Conservation (phyloP, 192 early-diverging fungal species). For the Backusella liffmaniae region DNA sequence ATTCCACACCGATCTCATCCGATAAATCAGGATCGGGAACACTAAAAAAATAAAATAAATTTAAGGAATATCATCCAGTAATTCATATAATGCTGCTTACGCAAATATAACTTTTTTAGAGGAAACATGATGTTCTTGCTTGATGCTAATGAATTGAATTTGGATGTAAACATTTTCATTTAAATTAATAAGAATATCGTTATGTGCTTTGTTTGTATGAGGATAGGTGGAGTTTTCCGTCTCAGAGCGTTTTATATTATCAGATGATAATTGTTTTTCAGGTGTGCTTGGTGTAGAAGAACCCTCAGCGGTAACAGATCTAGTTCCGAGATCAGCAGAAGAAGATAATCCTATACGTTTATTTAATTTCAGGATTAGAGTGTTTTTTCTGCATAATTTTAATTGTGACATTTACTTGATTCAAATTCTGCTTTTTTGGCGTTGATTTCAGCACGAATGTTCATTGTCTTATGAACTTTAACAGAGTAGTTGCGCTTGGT, state of each 20-base stretch:
- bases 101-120: slow-evolving; percentile 22
- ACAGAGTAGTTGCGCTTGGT: slow-evolving; percentile 28
- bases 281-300: background rate
- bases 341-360: background rate
- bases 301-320: background rate
- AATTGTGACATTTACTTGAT: background rate
- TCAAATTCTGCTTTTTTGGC: slow-evolving; percentile 2
- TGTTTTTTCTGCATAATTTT: background rate
- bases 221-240: background rate
- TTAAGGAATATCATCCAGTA: background rate
- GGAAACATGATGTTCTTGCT: slow-evolving; percentile 1
- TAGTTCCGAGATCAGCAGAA: background rate
- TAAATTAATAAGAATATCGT: slow-evolving; percentile 15
- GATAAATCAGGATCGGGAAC: slow-evolving; percentile 36
- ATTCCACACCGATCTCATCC: slow-evolving; percentile 32
- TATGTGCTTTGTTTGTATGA: background rate
- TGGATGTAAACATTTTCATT: slow-evolving; percentile 36
- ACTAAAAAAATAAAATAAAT: background rate
- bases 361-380: background rate
- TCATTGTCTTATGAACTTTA: slow-evolving; percentile 33
- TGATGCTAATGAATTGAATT: slow-evolving; percentile 14
- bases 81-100: slow-evolving; percentile 9
- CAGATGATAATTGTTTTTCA: background rate
- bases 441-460: slow-evolving; percentile 15
- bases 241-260: background rate